Base-by-base conservation (phyloP, 306 rosid genomes). In the Cucumis cinereus region DNA sequence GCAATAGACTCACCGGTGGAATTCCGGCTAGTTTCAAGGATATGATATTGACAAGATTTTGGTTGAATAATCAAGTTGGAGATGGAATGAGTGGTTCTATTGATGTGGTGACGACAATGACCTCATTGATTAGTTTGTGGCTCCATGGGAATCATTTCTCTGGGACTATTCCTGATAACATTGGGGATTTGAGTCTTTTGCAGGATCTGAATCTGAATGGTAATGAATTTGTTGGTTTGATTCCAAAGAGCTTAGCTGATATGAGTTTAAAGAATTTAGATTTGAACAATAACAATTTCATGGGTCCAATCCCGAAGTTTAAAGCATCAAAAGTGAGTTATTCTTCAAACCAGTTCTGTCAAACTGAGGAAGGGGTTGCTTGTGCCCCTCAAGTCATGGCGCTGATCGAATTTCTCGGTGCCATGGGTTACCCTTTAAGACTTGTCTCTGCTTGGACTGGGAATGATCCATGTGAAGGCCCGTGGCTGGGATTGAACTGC, bases 131-230 rank as follows among this genome's bases (percentile, higher is more conserved):
- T 2, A 86, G 86, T 58, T 38, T 89, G 50, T 95, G 97, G 98
- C 98, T 95, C 58, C 99, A 95, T 41, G 99, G 99, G 41, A 95
- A 95, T 75, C 72, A 72, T 24, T 95, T 95, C 86, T 60, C 87
- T 1, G 97, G 97, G 40, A 66, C 82, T 4, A 92, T 95, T 79
- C 98, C 98, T 0, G 88, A 63, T 11, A 88, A 75, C 72, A 90
- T 90, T 76, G 98, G 98, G 55, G 79, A 81, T 47, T 80, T 95
- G 78, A 69, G 68, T 78, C 83, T 86, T 62, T 79, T 95, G 76
- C 89, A 80, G 83, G 90, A 89, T 64, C 92, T 95, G 60, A 82
- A 90, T 62, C 86, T 95, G n/a, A 95, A 95, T 63, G 85, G 86
- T 8, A 95, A 95, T 67, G 74, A 78, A n/a, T 84, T 95, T 50